Conservation (phyloP, 306 rosid genomes). For the Vigna unguiculata region DNA sequence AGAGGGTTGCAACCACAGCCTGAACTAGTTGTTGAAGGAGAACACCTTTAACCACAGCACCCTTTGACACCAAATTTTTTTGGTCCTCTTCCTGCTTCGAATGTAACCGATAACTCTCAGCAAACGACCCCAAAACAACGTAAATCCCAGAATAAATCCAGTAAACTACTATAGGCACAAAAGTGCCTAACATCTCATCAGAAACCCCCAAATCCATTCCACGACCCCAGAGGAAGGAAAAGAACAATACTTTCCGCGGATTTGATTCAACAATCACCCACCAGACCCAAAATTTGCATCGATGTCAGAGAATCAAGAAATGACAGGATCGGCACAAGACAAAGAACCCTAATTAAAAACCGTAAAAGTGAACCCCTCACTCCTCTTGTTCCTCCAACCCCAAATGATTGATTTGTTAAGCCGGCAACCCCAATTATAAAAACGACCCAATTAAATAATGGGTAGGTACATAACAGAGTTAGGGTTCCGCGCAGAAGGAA, state of each 20-base stretch:
- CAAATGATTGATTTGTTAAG: conserved; percentile 7
- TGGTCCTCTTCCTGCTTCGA: conserved; percentile 83
- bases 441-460: conserved; percentile 36
- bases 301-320: neutral
- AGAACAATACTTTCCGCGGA: neutral
- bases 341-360: conserved; percentile 46
- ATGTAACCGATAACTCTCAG: conserved; percentile 79
- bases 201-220: conserved; percentile 78
- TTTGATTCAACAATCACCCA: conserved; percentile 39
- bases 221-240: conserved; percentile 30
- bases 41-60: conserved; percentile 84
- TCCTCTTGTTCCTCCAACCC: conserved; percentile 26
- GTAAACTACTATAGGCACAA: conserved; percentile 80
- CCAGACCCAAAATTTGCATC: conserved; percentile 42
- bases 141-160: conserved; percentile 91
- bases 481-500: conserved; percentile 46
- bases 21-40: conserved; percentile 84
- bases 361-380: conserved; percentile 32
- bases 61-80: conserved; percentile 89
- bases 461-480: conserved; percentile 23
- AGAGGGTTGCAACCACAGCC: conserved; percentile 80
- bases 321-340: neutral
- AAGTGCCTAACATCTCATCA: conserved; percentile 88
- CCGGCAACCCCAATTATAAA: conserved; percentile 5
- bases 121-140: conserved; percentile 61